Evolutionary conservation across 495 filamentous ascomycete genomes (phyloP), one percentile per base, ranked within the genome.

Genomic region (Penicillium diatomitis): DNA sequence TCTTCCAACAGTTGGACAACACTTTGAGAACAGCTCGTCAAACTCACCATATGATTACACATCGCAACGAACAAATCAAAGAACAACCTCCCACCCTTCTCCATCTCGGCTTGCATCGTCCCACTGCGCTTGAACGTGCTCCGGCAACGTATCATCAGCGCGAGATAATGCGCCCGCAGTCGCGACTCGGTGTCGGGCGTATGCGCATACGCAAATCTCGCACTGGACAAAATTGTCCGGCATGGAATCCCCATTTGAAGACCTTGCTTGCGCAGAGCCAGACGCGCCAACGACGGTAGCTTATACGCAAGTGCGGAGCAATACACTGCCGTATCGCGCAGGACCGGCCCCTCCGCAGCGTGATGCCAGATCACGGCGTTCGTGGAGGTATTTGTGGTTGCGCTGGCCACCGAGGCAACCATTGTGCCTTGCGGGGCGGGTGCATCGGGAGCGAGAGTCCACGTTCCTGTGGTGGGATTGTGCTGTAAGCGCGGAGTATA

Each of bases 91-190:
- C 87, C 87, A 20, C 89, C 89, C 54, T 76, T 76, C 64, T 88
- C 84, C 89, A 95, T 95, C 73, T 95, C 89, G 58, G 85, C 79
- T 69, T 95, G 89, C 89, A 95, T 94, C n/a, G 89, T 95, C 52
- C 89, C 89, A 67, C 88, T 94, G 35, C 86, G 73, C 76, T 92
- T 96, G 73, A 96, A 96, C 4, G 87, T 95, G 52, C 74, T 75
- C 51, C 88, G 75, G 58, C 82, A 84, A 53, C 89, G 78, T 55
- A 96, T 90, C 66, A 96, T 94, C 62, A 96, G 76, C 29, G 89
- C 88, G 28, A 96, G 81, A 58, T 95, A 96, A 68, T 96, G 90
- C 32, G 90, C 88, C 45, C 90, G 76, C 45, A 96, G 78, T 64
- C 87, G 87, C 29, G 86, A 90, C 73, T 96, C 90, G 11, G 75